These are phyloP conservation scores for Fagopyrum tataricum DNA, from an alignment of 148 eudicot species.

Conservation along the genomic window DNA sequence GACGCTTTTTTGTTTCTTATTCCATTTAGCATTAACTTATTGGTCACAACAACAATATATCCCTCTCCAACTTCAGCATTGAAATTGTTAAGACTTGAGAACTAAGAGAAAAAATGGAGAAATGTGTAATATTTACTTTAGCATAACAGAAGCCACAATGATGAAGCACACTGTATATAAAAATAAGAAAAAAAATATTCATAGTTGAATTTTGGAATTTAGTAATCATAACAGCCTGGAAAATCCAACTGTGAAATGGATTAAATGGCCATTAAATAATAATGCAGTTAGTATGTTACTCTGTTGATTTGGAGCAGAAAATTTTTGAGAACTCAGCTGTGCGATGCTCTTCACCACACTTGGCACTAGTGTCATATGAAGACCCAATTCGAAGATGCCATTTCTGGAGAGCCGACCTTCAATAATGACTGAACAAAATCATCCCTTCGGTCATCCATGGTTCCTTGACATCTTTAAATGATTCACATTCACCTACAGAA, in stretches of 20 bases:
- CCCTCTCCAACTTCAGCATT: not conserved
- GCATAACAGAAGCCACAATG: not conserved
- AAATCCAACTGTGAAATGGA: not conserved
- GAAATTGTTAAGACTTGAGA: not conserved
- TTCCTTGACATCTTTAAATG: constrained; percentile 32
- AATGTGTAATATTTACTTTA: not conserved
- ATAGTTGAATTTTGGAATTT: not conserved
- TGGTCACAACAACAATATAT: not conserved
- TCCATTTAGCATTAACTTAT: not conserved
- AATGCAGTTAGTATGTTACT: constrained; percentile 36
- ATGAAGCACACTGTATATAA: not conserved
- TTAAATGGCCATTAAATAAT: not conserved
- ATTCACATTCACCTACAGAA: constrained; percentile 55
- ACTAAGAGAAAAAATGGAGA: not conserved
- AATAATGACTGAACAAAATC: constrained; percentile 72
- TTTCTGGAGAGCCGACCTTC: constrained; percentile 27
- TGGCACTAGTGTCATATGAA: constrained; percentile 19
- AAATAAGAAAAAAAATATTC: not conserved
- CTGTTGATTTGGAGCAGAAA: constrained; percentile 27
- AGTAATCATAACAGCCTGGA: not conserved
- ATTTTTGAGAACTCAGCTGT: constrained; percentile 21
- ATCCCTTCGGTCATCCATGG: constrained; percentile 56
- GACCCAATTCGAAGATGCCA: constrained; percentile 17
- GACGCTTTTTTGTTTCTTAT: not conserved
- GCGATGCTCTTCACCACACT: constrained; percentile 27